These are phyloP conservation scores for Trichoderma lentiforme DNA, from an alignment of 2,329 filamentous ascomycete species.

Conservation along the genomic window DNA sequence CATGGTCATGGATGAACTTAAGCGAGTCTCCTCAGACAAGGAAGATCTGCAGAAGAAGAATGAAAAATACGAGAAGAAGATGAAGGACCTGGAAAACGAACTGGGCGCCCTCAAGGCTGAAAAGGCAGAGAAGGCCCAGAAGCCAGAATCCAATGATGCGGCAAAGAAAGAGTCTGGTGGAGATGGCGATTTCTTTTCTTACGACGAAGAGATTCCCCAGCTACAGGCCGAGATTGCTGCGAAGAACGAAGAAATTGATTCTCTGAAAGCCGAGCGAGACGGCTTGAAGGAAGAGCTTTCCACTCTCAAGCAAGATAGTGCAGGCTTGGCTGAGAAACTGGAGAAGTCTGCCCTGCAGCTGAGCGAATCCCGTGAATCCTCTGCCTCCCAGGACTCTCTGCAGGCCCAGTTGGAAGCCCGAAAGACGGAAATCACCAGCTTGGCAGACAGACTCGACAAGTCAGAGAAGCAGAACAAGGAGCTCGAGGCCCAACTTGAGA, in stretches of 20 bases:
- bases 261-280: constrained; percentile 66
- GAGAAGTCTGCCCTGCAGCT: constrained; percentile 66
- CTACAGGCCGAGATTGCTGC: constrained; percentile 72
- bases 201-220: constrained; percentile 80
- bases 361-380: constrained; percentile 42
- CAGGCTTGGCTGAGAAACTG: constrained; percentile 63
- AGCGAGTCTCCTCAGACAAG: constrained; percentile 77
- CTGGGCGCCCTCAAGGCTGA: constrained; percentile 47
- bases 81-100: constrained; percentile 62
- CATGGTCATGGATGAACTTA: constrained; percentile 92
- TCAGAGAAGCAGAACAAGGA: constrained; percentile 44
- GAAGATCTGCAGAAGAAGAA: constrained; percentile 75
- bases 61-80: constrained; percentile 63
- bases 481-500: constrained; percentile 37
- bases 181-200: constrained; percentile 76
- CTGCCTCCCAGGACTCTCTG: constrained; percentile 42
- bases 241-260: constrained; percentile 67
- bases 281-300: constrained; percentile 67
- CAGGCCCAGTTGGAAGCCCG: constrained; percentile 49
- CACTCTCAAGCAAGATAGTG: constrained; percentile 66
- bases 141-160: background rate
- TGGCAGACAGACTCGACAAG: constrained; percentile 48
- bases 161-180: constrained; percentile 31
- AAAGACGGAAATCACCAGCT: constrained; percentile 45
- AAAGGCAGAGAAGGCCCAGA: constrained; percentile 27